Evolutionary conservation across 2,329 filamentous ascomycete species (phyloP).

Genomic region (Plectosphaerella plurivora): DNA sequence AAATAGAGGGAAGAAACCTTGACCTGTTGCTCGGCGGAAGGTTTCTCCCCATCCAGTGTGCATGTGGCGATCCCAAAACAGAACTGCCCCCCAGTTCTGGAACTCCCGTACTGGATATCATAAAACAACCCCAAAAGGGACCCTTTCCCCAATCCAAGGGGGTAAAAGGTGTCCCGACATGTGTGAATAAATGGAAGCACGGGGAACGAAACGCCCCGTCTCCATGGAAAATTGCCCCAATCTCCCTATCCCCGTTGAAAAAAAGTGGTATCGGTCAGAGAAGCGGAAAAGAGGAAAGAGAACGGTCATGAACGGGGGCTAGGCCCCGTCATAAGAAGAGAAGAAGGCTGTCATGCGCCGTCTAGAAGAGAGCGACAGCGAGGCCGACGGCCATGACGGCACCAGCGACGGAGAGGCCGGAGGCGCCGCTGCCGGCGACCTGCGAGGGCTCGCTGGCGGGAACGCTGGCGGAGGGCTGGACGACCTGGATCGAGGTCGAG

Average conservation of each 20-base stretch:
- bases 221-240: conserved; percentile 16
- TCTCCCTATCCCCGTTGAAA: conserved; percentile 18
- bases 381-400: conserved; percentile 34
- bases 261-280: conserved; percentile 11
- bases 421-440: conserved; percentile 17
- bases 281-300: conserved; percentile 7
- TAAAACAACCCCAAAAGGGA: background rate
- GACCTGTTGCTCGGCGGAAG: background rate
- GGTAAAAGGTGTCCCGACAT: too few species aligned
- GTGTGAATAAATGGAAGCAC: background rate
- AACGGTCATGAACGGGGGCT: background rate
- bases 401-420: conserved; percentile 30
- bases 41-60: background rate
- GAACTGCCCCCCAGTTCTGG: background rate
- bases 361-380: conserved; percentile 31
- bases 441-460: conserved; percentile 16
- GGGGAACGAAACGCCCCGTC: background rate
- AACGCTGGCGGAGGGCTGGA: conserved; percentile 5
- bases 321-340: background rate
- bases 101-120: background rate
- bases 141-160: background rate
- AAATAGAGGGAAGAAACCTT: background rate
- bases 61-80: background rate
- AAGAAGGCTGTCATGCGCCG: background rate
- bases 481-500: conserved; percentile 7